Evolutionary conservation across 441 rosid genomes (phyloP), one percentile per base, ranked within the genome.

Genomic region (Corymbia calophylla): DNA sequence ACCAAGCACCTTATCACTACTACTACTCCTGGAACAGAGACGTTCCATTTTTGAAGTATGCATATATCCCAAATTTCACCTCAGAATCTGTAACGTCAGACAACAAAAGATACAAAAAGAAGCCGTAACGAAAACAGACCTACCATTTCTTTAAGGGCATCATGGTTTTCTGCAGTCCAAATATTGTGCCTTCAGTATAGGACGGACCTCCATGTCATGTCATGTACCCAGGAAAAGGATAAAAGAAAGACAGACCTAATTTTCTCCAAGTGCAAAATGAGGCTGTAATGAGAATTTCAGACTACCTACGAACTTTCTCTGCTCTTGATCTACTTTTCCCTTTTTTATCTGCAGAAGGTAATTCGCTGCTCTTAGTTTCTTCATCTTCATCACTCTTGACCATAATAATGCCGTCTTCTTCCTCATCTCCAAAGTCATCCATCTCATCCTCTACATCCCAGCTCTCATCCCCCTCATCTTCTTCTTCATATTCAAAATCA

Each of bases 381-480:
- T 70, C 87, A 48, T 90, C 93, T 19, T 92, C 85, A n/a, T 48
- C 60, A 23, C 64, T 55, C 47, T 86, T 55, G 64, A 86, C 68
- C 58, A 55, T 12, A 86, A 86, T 86, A 86, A 86, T 35, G 10
- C 68, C 88, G 11, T 77, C 56, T 85, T 48, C 39, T 55, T 44
- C 66, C 62, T 53, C 77, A 86, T 81, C 73, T 18, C 87, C 90
- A 55, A n/a, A 80, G 68, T 80, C 94, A 32, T 92, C 94, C 82
- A 88, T 92, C 35, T 89, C 95, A 14, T 86, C 93, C 32, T 92
- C 92, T 49, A 51, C 94, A n/a, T 92, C 94, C 73, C 86, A 87
- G 15, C 87, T 93, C 32, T 91, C 94, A 19, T 93, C 96, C 3
- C 91, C 90, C 62, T 93, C 97, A 35, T 92, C 91, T 16, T 51